Conservation (phyloP, 2,329 filamentous ascomycete species). For the Juglanconis oblonga region DNA sequence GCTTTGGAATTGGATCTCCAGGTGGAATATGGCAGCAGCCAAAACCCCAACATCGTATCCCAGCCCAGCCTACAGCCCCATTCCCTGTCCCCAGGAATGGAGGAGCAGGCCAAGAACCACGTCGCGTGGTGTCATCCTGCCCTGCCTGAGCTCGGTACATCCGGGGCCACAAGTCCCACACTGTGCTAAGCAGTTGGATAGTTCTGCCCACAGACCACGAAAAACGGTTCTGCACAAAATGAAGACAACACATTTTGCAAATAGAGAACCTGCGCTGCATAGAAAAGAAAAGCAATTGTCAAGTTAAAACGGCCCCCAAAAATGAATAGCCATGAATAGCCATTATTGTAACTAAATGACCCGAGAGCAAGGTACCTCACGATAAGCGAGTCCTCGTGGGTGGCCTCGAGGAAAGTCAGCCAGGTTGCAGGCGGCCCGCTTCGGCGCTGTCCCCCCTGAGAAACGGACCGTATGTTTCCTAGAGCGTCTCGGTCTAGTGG, state of each 20-base stretch:
- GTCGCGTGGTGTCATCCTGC: neutral
- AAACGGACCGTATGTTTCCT: constrained; percentile 1
- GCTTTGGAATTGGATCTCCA: neutral
- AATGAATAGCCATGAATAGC: neutral
- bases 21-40: neutral
- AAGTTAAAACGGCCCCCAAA: too few species aligned
- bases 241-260: neutral
- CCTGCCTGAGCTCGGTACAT: neutral
- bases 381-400: too few species aligned
- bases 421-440: constrained; percentile 11
- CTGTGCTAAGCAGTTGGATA: neutral
- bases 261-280: too few species aligned
- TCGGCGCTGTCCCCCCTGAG: constrained; percentile 13
- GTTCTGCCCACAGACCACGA: neutral
- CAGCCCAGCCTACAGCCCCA: neutral
- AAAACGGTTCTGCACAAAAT: neutral
- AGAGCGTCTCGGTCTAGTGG: neutral
- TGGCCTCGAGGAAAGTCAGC: neutral
- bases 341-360: too few species aligned
- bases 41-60: constrained; percentile 8
- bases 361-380: too few species aligned
- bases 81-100: neutral
- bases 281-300: too few species aligned
- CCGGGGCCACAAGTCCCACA: neutral
- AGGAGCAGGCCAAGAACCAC: neutral